Base-by-base conservation (phyloP, 306 rosid genomes). In the Pyrus bretschneideri region DNA sequence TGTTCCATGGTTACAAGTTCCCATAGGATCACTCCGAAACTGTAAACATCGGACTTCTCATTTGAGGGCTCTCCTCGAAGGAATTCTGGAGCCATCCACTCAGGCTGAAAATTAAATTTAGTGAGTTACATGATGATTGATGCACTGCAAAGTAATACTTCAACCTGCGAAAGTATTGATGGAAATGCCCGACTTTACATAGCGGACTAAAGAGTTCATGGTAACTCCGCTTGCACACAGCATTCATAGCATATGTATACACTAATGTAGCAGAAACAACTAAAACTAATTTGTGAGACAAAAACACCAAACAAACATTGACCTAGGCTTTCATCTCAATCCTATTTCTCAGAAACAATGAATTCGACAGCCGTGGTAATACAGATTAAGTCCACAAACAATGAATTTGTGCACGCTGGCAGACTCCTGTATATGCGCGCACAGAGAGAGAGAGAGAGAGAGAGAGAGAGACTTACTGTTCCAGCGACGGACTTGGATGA, bases 21-120 rank as follows among this genome's bases (percentile, higher is more conserved):
- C 99, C 99, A 92, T 23, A 92, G 83, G 86, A 95, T 88, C 57
- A 95, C 97, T 65, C 99, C 99, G 44, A 92, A 95, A 78, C 99
- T 95, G 85, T 86, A 95, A 55, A 95, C 95, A 5, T 95, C 98
- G n/a, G 98, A 84, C 86, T 95, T 95, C 85, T 95, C 99, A 76
- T 92, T 88, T 30, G 97, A 89, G 49, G 97, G 97, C 76, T 95
- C 99, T 72, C 97, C 99, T 0, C 97, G 97, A 70, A 95, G 99
- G 84, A 95, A 95, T 74, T 95, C 97, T 7, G 99, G 99, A 83
- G 99, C 99, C 99, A 95, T 95, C 99, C 99, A 95, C 93, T 92
- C 99, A 0, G 97, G 96, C 99, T 95, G 85, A 84, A 92, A 90
- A 85, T 63, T 87, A 86, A 83, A 85, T 69, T 40, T 85, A 80